These are phyloP conservation scores for Gardenia jasminoides DNA, from an alignment of 257 asterid species.

Conservation along the genomic window DNA sequence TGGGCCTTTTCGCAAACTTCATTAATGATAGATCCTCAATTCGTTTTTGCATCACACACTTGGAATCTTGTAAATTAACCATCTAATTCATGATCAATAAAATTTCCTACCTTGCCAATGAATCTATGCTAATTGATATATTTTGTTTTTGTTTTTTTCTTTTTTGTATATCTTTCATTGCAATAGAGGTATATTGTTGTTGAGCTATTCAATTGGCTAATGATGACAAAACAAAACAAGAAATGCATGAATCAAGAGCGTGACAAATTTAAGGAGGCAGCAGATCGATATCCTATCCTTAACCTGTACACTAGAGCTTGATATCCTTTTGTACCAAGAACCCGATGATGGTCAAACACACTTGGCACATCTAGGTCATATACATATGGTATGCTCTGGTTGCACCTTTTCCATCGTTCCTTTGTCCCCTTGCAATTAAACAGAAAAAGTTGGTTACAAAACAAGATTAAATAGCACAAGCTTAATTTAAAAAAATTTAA, in stretches of 20 bases:
- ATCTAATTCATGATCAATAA: no score
- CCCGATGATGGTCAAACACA: conserved; percentile 19
- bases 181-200: no score
- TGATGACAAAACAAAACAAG: background rate
- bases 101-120: no score
- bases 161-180: no score
- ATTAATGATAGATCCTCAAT: no score
- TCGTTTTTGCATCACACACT: no score
- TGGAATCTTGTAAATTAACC: no score
- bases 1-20: no score
- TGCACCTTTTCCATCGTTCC: conserved; percentile 24
- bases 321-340: background rate
- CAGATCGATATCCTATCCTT: background rate
- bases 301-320: conserved; percentile 24
- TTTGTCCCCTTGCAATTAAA: conserved; percentile 21
- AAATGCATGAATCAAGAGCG: background rate
- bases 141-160: no score
- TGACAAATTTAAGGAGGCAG: no score
- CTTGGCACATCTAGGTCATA: background rate
- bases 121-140: no score
- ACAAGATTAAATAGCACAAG: no score
- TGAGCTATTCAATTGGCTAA: background rate
- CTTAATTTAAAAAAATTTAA: background rate
- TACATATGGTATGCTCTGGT: background rate
- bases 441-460: background rate